Evolutionary conservation across 306 rosid genomes (phyloP).

Genomic region (Begonia peltatifolia): DNA sequence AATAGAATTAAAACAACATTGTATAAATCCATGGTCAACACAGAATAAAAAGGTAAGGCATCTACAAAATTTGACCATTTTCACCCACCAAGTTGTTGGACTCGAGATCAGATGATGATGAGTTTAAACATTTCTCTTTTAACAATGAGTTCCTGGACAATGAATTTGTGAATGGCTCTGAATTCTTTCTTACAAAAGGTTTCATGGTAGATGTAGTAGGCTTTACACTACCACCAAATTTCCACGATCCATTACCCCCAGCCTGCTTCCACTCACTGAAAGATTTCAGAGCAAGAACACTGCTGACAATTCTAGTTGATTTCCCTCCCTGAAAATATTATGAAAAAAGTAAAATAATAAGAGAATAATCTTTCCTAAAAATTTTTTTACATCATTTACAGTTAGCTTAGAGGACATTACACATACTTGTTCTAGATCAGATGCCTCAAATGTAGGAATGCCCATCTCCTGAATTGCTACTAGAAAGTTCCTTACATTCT

Average conservation of each 20-base stretch:
- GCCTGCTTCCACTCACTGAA: slow-evolving; percentile 78
- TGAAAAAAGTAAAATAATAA: too few species aligned
- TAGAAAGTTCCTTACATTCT: slow-evolving; percentile 81
- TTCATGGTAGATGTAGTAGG: slow-evolving; percentile 31
- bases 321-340: slow-evolving; percentile 57
- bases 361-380: neutral
- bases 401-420: too few species aligned
- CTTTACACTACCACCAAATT: slow-evolving; percentile 74
- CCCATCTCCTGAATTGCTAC: slow-evolving; percentile 76
- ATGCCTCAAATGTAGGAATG: slow-evolving; percentile 79
- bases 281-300: slow-evolving; percentile 77
- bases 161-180: slow-evolving; percentile 75
- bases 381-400: too few species aligned
- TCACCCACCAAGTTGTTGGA: slow-evolving; percentile 73
- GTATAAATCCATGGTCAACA: neutral
- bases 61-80: neutral
- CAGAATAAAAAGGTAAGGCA: neutral
- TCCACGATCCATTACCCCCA: slow-evolving; percentile 74
- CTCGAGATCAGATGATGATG: slow-evolving; percentile 31
- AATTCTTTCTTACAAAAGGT: slow-evolving; percentile 60
- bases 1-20: neutral
- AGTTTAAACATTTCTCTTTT: slow-evolving; percentile 37
- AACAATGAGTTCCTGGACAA: slow-evolving; percentile 57
- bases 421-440: slow-evolving; percentile 96
- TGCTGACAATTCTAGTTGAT: slow-evolving; percentile 65